Base-by-base conservation (phyloP, 192 early-diverging fungal species). In the Entophlyctis luteolus region DNA sequence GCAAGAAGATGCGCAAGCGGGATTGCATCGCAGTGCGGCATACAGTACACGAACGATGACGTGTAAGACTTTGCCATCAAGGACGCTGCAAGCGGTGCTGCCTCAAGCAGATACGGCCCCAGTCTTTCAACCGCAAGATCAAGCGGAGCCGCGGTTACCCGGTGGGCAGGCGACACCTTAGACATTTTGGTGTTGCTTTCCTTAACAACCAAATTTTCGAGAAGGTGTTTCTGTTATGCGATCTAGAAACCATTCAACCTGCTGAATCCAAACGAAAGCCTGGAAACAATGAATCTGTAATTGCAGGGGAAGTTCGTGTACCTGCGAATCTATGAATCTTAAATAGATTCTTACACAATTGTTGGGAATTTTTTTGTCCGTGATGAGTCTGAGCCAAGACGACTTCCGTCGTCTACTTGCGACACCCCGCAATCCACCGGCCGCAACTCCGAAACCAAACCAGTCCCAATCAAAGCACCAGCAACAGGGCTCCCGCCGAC, bases 391-490 rank as follows among this genome's bases (percentile, higher is more conserved):
- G 36, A 86, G 74, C 28, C 91, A 92, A 67, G 89, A 92, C 62
- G 91, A 92, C 59, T 92, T 92, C 65, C 75, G 91, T 27, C 89
- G 84, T 48, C 74, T 92, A 29, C 67, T 92, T 28, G 76, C 85
- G 28, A 92, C 91, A 4, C 91, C 91, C 16, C 81, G 89, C 4
- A 31, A 74, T 53, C 48, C n/a, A 69, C 20, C 55, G 50, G n/a
- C 73, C 62, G 22, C 59, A 34, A 23, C 35, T 25, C 23, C 62
- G 5, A 48, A 54, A 28, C 52, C 76, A 35, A 59, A 59, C n/a
- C 29, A 35, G 6, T 16, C 8, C 20, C 34, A 20, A 65, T 18
- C 8, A n/a, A 16, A 33, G 34, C n/a, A 12, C 8, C 28, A 14
- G 8, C 46, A 65, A 38, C 12, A 66, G 35, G 27, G 38, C 48